Conservation (phyloP, 2,329 filamentous ascomycete genomes). For the Trichophyton schoenleinii region DNA sequence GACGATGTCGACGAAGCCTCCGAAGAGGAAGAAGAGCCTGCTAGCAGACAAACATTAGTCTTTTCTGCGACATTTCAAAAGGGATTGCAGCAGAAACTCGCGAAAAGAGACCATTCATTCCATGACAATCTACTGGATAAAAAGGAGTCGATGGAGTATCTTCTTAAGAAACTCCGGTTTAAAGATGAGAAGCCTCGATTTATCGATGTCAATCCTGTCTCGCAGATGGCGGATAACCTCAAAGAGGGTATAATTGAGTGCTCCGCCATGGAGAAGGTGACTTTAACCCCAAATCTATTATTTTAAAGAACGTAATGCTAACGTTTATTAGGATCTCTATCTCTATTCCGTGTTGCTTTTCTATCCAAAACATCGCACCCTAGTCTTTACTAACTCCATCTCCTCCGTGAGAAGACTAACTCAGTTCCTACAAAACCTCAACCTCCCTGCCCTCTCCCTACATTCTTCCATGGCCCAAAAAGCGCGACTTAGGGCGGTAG, state of each 20-base stretch:
- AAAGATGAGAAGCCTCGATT: constrained; percentile 72
- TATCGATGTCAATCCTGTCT: constrained; percentile 78
- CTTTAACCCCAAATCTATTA: not conserved
- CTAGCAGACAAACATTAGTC: constrained; percentile 69
- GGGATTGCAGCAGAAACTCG: constrained; percentile 77
- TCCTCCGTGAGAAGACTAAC: constrained; percentile 76
- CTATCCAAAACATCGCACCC: constrained; percentile 64
- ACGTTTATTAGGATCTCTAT: constrained; percentile 59
- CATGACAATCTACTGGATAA: constrained; percentile 53
- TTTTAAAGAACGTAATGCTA: constrained; percentile 11
- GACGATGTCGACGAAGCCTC: constrained; percentile 28
- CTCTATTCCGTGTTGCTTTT: constrained; percentile 79
- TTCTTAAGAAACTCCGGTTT: constrained; percentile 83
- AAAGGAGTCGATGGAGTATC: constrained; percentile 79
- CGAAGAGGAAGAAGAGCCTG: constrained; percentile 14
- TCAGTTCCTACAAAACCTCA: constrained; percentile 71
- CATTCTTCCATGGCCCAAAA: constrained; percentile 96
- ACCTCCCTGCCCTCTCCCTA: constrained; percentile 61
- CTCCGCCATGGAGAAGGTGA: constrained; percentile 78
- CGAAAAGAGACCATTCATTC: constrained; percentile 54
- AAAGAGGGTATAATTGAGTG: constrained; percentile 90
- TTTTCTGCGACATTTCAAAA: constrained; percentile 96
- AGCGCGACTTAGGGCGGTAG: constrained; percentile 80
- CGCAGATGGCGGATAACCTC: constrained; percentile 74
- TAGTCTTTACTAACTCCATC: constrained; percentile 95